phyloP scores from a whole-genome alignment of 495 filamentous ascomycete species.

The Neurospora sp. region DNA sequence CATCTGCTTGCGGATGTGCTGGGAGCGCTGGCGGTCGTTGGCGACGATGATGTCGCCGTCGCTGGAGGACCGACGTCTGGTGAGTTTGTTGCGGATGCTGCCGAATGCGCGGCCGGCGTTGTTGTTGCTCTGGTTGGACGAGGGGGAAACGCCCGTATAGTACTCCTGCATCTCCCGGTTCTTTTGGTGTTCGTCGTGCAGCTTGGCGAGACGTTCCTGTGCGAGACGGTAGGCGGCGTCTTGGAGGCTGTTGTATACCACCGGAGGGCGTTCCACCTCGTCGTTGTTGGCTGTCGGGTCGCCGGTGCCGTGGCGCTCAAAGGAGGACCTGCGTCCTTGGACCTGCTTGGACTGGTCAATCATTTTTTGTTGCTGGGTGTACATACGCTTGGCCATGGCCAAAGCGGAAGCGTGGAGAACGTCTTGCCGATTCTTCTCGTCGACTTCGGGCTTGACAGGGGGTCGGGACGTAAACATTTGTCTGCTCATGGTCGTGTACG shows the following conservation, averaged over 20 bases:
- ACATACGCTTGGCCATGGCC: slow-evolving; percentile 83
- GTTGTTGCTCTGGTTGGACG: background rate
- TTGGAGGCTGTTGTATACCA: slow-evolving; percentile 54
- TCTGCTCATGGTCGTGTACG: slow-evolving; percentile 40
- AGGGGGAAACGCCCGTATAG: slow-evolving; percentile 30
- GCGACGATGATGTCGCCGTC: slow-evolving; percentile 44
- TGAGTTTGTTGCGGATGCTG: slow-evolving; percentile 40
- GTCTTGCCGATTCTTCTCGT: slow-evolving; percentile 61
- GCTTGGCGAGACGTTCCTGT: slow-evolving; percentile 67
- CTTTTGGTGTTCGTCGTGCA: slow-evolving; percentile 58
- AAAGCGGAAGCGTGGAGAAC: slow-evolving; percentile 70
- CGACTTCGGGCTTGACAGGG: slow-evolving; percentile 57
- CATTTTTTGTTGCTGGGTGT: slow-evolving; percentile 50
- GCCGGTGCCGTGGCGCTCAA: slow-evolving; percentile 13
- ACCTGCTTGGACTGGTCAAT: slow-evolving; percentile 37
- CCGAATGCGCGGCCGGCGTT: slow-evolving; percentile 37
- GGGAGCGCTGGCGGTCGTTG: slow-evolving; percentile 58
- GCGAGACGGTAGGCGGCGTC: slow-evolving; percentile 78
- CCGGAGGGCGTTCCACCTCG: slow-evolving; percentile 21
- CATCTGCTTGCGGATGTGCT: slow-evolving; percentile 73
- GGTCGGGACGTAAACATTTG: slow-evolving; percentile 70
- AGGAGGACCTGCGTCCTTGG: slow-evolving; percentile 17
- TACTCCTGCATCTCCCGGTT: slow-evolving; percentile 55
- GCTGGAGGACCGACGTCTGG: slow-evolving; percentile 57
- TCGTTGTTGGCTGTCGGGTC: background rate